phyloP scores from a whole-genome alignment of 768 basidiomycete species.

The Leccinum broughii region DNA sequence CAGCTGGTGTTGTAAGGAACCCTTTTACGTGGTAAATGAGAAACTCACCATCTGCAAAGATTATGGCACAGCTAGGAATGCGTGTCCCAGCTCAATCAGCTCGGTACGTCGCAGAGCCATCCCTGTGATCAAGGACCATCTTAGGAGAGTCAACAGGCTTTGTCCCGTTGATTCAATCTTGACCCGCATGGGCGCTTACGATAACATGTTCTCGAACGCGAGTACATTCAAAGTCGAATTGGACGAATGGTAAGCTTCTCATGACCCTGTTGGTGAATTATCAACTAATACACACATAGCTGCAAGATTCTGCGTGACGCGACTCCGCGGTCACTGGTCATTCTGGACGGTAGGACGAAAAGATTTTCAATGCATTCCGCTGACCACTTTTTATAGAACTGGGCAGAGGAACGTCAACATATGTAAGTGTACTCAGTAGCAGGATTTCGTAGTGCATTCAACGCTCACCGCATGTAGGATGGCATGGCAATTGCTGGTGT shows the following conservation, averaged over 20 bases:
- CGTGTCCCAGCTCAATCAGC: slow-evolving; percentile 85
- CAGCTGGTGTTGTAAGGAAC: slow-evolving; percentile 74
- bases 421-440: slow-evolving; percentile 45
- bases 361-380: neutral
- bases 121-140: neutral
- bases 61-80: slow-evolving; percentile 97
- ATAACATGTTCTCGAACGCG: slow-evolving; percentile 92
- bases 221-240: slow-evolving; percentile 99
- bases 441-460: slow-evolving; percentile 13
- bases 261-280: neutral
- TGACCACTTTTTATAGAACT: slow-evolving; percentile 58
- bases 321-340: slow-evolving; percentile 91
- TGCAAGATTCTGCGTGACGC: slow-evolving; percentile 93
- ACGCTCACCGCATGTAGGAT: slow-evolving; percentile 51
- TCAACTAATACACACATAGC: slow-evolving; percentile 39
- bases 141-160: slow-evolving; percentile 46
- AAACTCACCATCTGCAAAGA: slow-evolving; percentile 39
- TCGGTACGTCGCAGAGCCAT: slow-evolving; percentile 43
- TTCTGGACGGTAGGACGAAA: slow-evolving; percentile 75
- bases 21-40: neutral
- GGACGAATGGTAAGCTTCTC: slow-evolving; percentile 78
- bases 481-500: slow-evolving; percentile 99
- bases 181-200: slow-evolving; percentile 98
- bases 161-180: slow-evolving; percentile 90
- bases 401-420: slow-evolving; percentile 94